A percentile compares a stretch with the other conserved stretches of the same genome.
phyloP scores from a whole-genome alignment of 495 filamentous ascomycete genomes.

The Pyronema domesticum region DNA sequence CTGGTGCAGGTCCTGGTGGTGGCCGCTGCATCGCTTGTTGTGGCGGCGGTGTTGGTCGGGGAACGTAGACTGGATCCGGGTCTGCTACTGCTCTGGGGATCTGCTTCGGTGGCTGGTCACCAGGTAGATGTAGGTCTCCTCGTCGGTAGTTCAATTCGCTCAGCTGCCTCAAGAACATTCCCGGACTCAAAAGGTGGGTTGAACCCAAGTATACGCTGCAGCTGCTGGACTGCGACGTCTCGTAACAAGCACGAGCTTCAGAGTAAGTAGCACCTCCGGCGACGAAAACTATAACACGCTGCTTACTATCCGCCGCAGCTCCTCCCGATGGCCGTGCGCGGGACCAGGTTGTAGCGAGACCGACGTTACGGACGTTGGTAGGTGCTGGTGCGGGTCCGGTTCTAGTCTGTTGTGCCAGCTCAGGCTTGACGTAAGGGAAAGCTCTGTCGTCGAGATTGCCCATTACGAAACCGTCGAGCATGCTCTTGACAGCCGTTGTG shows the following conservation, averaged over 20 bases:
- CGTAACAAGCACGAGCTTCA: conserved; percentile 77
- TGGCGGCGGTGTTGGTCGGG: conserved; percentile 8
- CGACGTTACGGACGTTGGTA: too few species aligned
- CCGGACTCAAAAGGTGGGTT: conserved; percentile 73
- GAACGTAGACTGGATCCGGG: conserved; percentile 24
- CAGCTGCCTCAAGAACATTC: conserved; percentile 63
- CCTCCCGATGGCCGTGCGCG: too few species aligned
- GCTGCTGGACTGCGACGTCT: conserved; percentile 48
- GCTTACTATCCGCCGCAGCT: conserved; percentile 19
- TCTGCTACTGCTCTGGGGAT: conserved; percentile 81
- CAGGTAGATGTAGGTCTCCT: conserved; percentile 57
- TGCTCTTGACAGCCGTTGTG: conserved; percentile 52
- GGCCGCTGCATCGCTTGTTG: conserved; percentile 10
- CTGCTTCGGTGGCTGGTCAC: conserved; percentile 58
- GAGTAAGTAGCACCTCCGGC: conserved; percentile 89
- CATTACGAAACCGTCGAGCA: conserved; percentile 59
- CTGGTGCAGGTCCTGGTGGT: conserved; percentile 7
- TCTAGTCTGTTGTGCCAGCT: conserved; percentile 37
- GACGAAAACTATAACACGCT: conserved; percentile 89
- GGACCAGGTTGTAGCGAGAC: too few species aligned
- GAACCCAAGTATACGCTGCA: conserved; percentile 83
- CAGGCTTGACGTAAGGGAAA: conserved; percentile 73
- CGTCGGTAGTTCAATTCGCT: conserved; percentile 58
- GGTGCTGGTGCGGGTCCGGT: conserved; percentile 32
- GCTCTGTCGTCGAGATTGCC: conserved; percentile 46